These are phyloP conservation scores for Pseudogymnoascus sp. DNA, from an alignment of 2,329 filamentous ascomycete genomes.

Conservation along the genomic window DNA sequence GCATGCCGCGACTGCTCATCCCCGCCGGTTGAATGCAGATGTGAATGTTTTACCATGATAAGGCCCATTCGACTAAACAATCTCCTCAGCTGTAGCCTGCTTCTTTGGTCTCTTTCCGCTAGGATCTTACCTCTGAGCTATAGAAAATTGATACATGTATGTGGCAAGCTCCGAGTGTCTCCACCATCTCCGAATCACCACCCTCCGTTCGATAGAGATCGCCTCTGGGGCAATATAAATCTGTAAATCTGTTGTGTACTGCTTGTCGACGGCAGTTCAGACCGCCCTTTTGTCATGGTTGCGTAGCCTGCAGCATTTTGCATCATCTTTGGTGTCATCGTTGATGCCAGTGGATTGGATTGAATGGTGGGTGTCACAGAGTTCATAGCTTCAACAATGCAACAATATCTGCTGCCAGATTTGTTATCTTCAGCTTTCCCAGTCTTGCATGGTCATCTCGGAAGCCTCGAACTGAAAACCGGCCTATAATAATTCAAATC, in stretches of 20 bases:
- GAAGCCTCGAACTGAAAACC: not conserved
- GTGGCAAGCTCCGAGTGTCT: not conserved
- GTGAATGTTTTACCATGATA: not conserved
- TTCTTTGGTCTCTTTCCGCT: not conserved
- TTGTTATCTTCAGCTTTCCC: not conserved
- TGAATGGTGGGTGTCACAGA: not conserved
- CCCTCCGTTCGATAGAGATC: not conserved
- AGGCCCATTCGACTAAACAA: not conserved
- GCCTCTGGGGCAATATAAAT: not conserved
- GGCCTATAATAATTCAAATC: not conserved
- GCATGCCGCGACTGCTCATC: not conserved
- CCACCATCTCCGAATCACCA: not conserved
- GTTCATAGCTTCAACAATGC: not conserved
- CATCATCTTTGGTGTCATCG: not conserved
- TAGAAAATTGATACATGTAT: not conserved
- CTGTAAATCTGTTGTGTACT: not conserved
- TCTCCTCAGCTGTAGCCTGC: not conserved
- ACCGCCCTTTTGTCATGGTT: slow-evolving; percentile 5
- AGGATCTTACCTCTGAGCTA: not conserved
- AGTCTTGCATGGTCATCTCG: not conserved
- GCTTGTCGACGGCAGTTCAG: not conserved
- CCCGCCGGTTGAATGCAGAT: slow-evolving; percentile 3
- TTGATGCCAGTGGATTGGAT: not conserved
- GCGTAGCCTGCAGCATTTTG: not conserved
- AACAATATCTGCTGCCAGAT: not conserved